Evolutionary conservation across 768 basidiomycete species (phyloP).

Genomic region (Imleria badia): DNA sequence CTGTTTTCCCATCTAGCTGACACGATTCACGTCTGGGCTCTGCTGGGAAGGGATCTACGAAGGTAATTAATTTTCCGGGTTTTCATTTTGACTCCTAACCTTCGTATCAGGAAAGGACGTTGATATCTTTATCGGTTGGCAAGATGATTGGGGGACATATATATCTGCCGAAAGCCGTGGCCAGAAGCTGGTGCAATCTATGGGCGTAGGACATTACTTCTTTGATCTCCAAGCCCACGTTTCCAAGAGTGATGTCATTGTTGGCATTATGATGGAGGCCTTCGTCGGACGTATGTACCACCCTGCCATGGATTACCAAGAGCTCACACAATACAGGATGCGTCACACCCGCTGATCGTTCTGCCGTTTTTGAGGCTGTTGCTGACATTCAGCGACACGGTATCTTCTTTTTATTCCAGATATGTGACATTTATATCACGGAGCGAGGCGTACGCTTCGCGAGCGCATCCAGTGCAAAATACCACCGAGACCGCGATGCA

Average conservation of each 20-base stretch:
- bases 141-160: conserved; percentile 23
- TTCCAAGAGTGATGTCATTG: conserved; percentile 26
- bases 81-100: neutral
- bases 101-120: conserved; percentile 23
- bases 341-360: conserved; percentile 25
- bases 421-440: conserved; percentile 31
- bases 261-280: conserved; percentile 34
- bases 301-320: neutral
- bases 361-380: conserved; percentile 30
- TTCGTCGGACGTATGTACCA: conserved; percentile 26
- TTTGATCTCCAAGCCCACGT: conserved; percentile 31
- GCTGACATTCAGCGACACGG: conserved; percentile 33
- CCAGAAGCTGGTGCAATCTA: conserved; percentile 31
- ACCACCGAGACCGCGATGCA: conserved; percentile 23
- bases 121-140: conserved; percentile 29
- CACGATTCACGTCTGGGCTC: conserved; percentile 20
- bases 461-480: conserved; percentile 14
- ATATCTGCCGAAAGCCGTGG: conserved; percentile 28
- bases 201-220: conserved; percentile 28
- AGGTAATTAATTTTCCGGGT: conserved; percentile 8
- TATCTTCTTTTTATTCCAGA: conserved; percentile 17
- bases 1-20: conserved; percentile 17
- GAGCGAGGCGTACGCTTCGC: conserved; percentile 29
- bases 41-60: conserved; percentile 32
- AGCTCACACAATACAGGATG: conserved; percentile 19